These are phyloP conservation scores for Amoebophrya sp. DNA, from an alignment of 169 alveolate species.

Conservation along the genomic window DNA sequence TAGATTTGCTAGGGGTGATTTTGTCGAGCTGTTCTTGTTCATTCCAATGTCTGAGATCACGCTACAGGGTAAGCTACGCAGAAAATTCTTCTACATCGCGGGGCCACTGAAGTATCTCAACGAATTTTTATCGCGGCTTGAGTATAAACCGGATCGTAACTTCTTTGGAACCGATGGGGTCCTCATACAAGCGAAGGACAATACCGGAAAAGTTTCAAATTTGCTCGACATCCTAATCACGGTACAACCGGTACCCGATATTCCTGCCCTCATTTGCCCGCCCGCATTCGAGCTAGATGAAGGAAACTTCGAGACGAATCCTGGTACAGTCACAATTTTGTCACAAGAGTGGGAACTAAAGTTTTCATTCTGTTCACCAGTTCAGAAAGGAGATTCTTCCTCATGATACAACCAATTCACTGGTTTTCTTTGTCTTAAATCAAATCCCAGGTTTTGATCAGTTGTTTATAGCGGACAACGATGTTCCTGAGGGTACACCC, in stretches of 20 bases:
- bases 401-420: too few relatives aligned
- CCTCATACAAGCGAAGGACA: not conserved
- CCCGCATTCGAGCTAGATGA: not conserved
- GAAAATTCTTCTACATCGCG: not conserved
- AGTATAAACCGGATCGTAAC: not conserved
- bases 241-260: constrained; percentile 8
- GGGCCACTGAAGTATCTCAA: not conserved
- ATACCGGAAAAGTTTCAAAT: not conserved
- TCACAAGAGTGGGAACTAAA: too few relatives aligned
- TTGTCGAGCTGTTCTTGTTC: too few relatives aligned
- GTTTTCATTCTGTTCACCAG: too few relatives aligned
- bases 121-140: not conserved
- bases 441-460: not conserved
- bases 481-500: not conserved
- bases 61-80: not conserved
- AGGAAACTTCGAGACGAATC: not conserved
- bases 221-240: not conserved
- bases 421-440: too few relatives aligned
- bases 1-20: too few relatives aligned
- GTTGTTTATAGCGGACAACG: not conserved
- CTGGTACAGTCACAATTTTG: too few relatives aligned
- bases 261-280: not conserved
- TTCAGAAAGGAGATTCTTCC: too few relatives aligned
- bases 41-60: too few relatives aligned
- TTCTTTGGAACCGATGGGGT: not conserved